Evolutionary conservation across 1,139 yeast species (phyloP), one percentile per base, ranked within the genome.

Genomic region (Geotrichum fermentans): DNA sequence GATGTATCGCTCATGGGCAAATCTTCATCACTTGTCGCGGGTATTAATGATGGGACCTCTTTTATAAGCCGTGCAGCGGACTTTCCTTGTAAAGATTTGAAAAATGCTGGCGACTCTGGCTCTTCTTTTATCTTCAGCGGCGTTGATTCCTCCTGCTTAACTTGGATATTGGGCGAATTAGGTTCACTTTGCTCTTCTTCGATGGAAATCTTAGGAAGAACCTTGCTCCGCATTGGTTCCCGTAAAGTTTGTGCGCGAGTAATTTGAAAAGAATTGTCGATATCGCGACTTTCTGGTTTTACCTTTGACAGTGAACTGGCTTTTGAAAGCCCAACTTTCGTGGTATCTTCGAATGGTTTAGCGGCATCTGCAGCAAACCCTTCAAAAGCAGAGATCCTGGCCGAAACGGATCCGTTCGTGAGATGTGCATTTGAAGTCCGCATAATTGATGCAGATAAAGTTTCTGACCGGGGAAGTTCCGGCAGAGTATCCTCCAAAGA

Each of bases 361-460:
- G 24, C 38, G 4, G 28, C 32, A 8, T 18, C 38, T 2, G 24
- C 29, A 14, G 44, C 24, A 33, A 46, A 17, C 14, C 29, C 49
- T 41, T 47, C 50, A 18, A 47, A 47, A n/a, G 38, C 39, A 14
- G 50, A 43, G 20, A 47, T 38, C 26, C 29, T 47, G 16, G 47
- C 45, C 16, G 35, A 30, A 7, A 47, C 50, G 1, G 50, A 47
- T 8, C 44, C 47, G 32, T 43, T 47, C 4, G 50, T 24, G 21
- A 42, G 44, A 8, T 18, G 42, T 4, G 22, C 42, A 6, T 29
- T 45, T 6, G 45, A 28, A 20, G 41, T 36, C n/a, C 44, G 38
- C 7, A 36, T 8, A 6, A 36, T 33, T 8, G 44, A 45, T 7
- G 44, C 21, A 17, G 43, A 40, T 32, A 28, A 7, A 14, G 32